Evolutionary conservation across 768 basidiomycete species (phyloP).

Genomic region (Leucocoprinus sp.): DNA sequence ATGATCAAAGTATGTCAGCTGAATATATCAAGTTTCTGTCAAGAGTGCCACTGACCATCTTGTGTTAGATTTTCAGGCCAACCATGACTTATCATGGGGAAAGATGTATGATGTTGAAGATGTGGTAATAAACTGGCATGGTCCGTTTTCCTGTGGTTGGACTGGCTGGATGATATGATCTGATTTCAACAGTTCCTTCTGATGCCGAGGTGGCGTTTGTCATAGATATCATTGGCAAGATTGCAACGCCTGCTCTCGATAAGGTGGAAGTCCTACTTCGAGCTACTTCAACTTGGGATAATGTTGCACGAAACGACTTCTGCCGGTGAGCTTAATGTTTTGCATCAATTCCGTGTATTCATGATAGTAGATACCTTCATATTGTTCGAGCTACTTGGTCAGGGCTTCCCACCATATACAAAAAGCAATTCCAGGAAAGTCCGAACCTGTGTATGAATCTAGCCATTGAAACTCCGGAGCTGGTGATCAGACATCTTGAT

Average conservation of each 20-base stretch:
- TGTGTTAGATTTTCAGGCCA: conserved; percentile 48
- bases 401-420: conserved; percentile 64
- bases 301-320: conserved; percentile 66
- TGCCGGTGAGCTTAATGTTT: conserved; percentile 49
- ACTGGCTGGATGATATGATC: conserved; percentile 8
- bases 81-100: conserved; percentile 73
- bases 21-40: background rate
- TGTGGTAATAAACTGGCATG: conserved; percentile 84
- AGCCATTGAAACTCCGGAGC: conserved; percentile 58
- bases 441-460: conserved; percentile 49
- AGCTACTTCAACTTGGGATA: conserved; percentile 53
- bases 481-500: conserved; percentile 57
- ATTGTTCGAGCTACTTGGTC: conserved; percentile 70
- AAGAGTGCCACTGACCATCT: conserved; percentile 7
- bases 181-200: conserved; percentile 39
- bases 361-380: conserved; percentile 46
- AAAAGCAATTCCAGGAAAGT: conserved; percentile 49
- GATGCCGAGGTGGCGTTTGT: conserved; percentile 71
- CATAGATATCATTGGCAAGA: conserved; percentile 63
- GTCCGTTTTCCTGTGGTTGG: conserved; percentile 27
- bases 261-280: conserved; percentile 58
- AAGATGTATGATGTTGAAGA: conserved; percentile 69
- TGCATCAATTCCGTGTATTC: background rate
- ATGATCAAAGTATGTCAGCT: conserved; percentile 50
- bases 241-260: conserved; percentile 59